A percentile compares a stretch with the other conserved stretches of the same genome.
These are phyloP conservation scores for Ophiostoma novo-ulmi DNA, from an alignment of 2,329 filamentous ascomycete species.

Conservation along the genomic window DNA sequence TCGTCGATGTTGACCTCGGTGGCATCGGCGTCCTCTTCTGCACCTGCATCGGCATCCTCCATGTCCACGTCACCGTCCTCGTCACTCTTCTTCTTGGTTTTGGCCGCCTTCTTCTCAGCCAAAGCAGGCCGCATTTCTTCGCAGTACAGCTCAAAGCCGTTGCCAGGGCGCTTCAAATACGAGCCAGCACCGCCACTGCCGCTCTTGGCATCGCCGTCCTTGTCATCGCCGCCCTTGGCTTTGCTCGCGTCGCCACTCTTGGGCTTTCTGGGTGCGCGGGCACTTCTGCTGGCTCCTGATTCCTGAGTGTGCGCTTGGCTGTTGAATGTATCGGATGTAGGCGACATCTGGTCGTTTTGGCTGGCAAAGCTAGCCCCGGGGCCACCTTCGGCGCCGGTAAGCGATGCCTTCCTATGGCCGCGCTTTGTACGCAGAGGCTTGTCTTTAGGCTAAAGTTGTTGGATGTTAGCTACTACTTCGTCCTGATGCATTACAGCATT, in stretches of 20 bases:
- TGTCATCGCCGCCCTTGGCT: conserved; percentile 23
- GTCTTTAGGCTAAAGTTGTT: conserved; percentile 59
- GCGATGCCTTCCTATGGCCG: conserved; percentile 59
- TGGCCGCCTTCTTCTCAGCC: conserved; percentile 40
- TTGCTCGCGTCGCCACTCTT: conserved; percentile 38
- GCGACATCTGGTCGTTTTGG: conserved; percentile 34
- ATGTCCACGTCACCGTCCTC: conserved; percentile 40
- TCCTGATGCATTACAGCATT: background rate
- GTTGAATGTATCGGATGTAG: conserved; percentile 49
- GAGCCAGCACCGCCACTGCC: conserved; percentile 30
- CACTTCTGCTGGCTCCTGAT: conserved; percentile 37
- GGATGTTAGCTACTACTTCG: background rate
- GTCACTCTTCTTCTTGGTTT: conserved; percentile 31
- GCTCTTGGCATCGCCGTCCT: conserved; percentile 19
- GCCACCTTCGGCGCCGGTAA: conserved; percentile 34
- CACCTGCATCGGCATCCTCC: conserved; percentile 29
- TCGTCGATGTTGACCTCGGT: conserved; percentile 42
- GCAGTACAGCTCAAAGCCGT: conserved; percentile 53
- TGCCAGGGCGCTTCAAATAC: conserved; percentile 33
- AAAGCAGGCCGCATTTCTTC: conserved; percentile 44
- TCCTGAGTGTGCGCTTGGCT: conserved; percentile 10
- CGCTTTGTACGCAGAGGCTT: conserved; percentile 72
- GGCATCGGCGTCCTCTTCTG: conserved; percentile 22
- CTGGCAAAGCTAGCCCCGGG: conserved; percentile 4
- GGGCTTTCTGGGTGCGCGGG: conserved; percentile 27